Percentiles rank a stretch among this genome's conserved stretches.
These are phyloP conservation scores for Pleurotus djamor DNA, from an alignment of 768 basidiomycete genomes.

Conservation along the genomic window DNA sequence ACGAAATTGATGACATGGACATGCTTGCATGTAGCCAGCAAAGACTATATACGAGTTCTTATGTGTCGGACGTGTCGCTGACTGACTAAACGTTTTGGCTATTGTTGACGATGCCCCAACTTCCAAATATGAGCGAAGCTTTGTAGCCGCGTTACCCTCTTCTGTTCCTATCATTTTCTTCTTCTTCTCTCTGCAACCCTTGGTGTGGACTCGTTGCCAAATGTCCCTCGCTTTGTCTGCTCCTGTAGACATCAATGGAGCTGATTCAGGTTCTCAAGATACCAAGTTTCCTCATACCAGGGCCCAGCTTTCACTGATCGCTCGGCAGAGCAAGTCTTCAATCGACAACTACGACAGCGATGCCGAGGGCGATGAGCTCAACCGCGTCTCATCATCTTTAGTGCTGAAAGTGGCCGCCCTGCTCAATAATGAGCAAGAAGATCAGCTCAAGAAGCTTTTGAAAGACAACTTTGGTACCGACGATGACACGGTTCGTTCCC, in stretches of 20 bases:
- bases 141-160: constrained; percentile 5
- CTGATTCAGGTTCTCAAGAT: constrained; percentile 1
- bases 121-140: constrained; percentile 9
- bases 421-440: constrained; percentile 83
- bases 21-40: too few species aligned
- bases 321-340: constrained; percentile 59
- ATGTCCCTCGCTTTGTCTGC: constrained; percentile 6
- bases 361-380: constrained; percentile 47
- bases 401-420: constrained; percentile 71
- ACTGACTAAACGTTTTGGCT: not conserved
- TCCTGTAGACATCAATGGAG: not conserved
- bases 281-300: constrained; percentile 78
- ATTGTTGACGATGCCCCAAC: not conserved
- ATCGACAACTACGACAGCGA: constrained; percentile 56
- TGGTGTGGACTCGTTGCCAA: not conserved
- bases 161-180: constrained; percentile 4
- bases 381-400: constrained; percentile 54
- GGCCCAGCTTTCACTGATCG: constrained; percentile 74
- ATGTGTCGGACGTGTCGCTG: too few species aligned
- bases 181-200: not conserved
- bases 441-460: constrained; percentile 75
- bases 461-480: constrained; percentile 69
- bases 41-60: too few species aligned
- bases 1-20: not conserved
- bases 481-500: constrained; percentile 58